phyloP scores from a whole-genome alignment of 345 rosid species.

The Cardamine resedifolia region DNA sequence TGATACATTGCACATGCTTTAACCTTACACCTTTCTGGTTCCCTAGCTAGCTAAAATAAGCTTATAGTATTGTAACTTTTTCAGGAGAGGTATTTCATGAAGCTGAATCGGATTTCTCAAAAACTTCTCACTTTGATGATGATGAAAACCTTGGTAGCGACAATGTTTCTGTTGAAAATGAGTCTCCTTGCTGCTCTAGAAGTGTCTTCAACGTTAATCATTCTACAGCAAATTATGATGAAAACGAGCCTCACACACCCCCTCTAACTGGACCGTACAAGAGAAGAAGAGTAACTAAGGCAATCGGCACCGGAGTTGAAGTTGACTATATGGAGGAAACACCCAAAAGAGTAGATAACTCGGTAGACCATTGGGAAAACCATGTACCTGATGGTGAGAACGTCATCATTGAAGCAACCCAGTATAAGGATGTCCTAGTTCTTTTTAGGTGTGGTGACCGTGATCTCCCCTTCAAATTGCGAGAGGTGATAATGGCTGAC shows the following conservation, averaged over 20 bases:
- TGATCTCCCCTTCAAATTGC: constrained; percentile 78
- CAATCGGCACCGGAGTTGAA: constrained; percentile 48
- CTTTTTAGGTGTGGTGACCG: constrained; percentile 73
- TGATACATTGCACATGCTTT: not conserved
- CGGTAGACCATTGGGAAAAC: constrained; percentile 39
- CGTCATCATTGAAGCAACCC: constrained; percentile 46
- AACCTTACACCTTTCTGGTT: not conserved
- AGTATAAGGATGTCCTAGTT: constrained; percentile 73
- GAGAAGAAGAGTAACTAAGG: constrained; percentile 68
- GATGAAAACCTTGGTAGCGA: constrained; percentile 38
- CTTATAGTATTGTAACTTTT: constrained; percentile 25
- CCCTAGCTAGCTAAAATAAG: constrained; percentile 3
- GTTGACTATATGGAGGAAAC: constrained; percentile 68
- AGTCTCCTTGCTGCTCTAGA: constrained; percentile 40
- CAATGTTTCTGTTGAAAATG: constrained; percentile 40
- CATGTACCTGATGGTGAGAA: constrained; percentile 44
- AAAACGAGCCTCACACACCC: constrained; percentile 60
- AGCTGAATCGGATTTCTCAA: constrained; percentile 61
- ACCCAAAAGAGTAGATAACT: constrained; percentile 45
- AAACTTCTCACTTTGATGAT: constrained; percentile 34
- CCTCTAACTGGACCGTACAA: constrained; percentile 72
- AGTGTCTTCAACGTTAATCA: constrained; percentile 42
- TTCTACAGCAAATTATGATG: constrained; percentile 34
- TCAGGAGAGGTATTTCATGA: constrained; percentile 86
- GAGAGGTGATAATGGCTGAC: constrained; percentile 71